phyloP scores from a whole-genome alignment of 768 basidiomycete genomes.

The Collybia mongolica region DNA sequence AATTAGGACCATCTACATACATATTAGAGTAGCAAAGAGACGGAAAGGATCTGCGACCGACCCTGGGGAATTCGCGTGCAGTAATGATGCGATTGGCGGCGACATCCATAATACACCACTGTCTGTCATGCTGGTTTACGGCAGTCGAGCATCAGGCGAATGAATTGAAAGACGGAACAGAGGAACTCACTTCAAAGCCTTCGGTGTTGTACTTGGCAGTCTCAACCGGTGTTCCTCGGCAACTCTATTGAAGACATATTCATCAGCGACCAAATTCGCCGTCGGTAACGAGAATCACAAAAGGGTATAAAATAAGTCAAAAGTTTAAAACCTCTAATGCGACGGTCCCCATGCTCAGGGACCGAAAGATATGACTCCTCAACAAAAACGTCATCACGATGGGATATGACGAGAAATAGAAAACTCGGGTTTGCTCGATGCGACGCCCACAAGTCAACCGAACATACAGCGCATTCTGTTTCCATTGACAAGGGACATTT shows the following conservation, averaged over 20 bases:
- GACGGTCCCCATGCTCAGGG: too few relatives aligned
- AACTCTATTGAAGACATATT: constrained; percentile 53
- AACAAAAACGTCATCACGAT: too few relatives aligned
- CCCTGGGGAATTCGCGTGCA: constrained; percentile 62
- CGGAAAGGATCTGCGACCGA: constrained; percentile 14
- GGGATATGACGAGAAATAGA: too few relatives aligned
- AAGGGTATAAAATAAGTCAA: constrained; percentile 22
- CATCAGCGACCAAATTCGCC: too few relatives aligned
- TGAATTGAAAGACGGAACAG: background rate
- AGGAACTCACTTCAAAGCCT: constrained; percentile 56
- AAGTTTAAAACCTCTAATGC: background rate
- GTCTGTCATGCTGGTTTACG: constrained; percentile 56
- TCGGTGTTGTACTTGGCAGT: constrained; percentile 52
- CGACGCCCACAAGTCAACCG: too few relatives aligned
- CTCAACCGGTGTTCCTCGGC: constrained; percentile 60
- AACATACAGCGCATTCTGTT: too few relatives aligned
- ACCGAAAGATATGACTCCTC: too few relatives aligned
- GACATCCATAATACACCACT: constrained; percentile 64
- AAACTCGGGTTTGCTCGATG: too few relatives aligned
- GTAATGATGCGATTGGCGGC: constrained; percentile 56
- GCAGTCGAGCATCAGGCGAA: background rate
- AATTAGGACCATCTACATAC: constrained; percentile 61
- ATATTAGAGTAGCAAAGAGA: background rate
- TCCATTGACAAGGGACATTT: too few relatives aligned
- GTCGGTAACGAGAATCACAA: constrained; percentile 34